A percentile compares a stretch with the other conserved stretches of the same genome.
Conservation (phyloP, 805 yeast genomes). For the Ascoidea tarda region DNA sequence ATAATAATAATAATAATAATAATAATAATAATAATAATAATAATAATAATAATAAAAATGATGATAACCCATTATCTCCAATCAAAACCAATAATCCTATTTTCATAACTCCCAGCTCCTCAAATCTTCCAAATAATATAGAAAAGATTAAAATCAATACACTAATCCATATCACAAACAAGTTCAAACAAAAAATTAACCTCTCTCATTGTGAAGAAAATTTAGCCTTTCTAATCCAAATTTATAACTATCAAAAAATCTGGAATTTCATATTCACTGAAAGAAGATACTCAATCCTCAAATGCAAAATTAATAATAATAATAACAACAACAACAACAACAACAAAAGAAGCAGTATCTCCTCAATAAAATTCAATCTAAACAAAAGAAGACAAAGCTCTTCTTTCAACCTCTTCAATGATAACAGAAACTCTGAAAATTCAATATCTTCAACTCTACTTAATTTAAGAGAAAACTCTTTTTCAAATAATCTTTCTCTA, state of each 20-base stretch:
- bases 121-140: no score
- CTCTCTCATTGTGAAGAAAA: slow-evolving; percentile 18
- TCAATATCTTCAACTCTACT: not conserved
- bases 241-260: slow-evolving; percentile 29
- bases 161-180: not conserved
- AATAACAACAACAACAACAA: slow-evolving; percentile 2
- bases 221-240: slow-evolving; percentile 28
- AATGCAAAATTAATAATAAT: slow-evolving; percentile 13
- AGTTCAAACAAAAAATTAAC: not conserved
- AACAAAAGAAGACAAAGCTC: not conserved
- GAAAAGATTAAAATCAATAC: no score
- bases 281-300: slow-evolving; percentile 17
- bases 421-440: not conserved
- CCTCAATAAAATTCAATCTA: not conserved
- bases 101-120: no score
- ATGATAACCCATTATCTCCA: not conserved
- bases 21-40: no score
- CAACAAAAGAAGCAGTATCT: not conserved
- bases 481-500: no score
- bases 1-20: no score
- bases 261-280: slow-evolving; percentile 20
- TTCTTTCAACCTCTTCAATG: not conserved
- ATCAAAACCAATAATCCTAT: no score
- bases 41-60: no score
- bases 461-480: slow-evolving; percentile 8